phyloP scores from a whole-genome alignment of 2,329 filamentous ascomycete species.

The Pleomassaria siparia region DNA sequence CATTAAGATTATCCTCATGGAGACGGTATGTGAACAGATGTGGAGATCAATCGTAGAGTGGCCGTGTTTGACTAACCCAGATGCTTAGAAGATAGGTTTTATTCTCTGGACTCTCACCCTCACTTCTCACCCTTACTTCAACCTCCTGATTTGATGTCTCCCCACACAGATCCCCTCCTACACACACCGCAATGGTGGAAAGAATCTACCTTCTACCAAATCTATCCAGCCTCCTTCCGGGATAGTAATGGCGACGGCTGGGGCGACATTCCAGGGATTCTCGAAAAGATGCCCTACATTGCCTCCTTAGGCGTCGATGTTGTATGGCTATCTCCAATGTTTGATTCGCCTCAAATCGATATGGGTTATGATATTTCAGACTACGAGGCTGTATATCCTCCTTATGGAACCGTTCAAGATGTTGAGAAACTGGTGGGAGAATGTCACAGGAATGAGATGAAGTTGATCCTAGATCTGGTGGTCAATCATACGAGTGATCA shows the following conservation, averaged over 20 bases:
- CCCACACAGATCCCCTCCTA: slow-evolving; percentile 20
- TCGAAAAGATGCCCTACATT: slow-evolving; percentile 61
- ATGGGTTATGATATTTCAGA: slow-evolving; percentile 73
- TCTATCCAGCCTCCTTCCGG: slow-evolving; percentile 51
- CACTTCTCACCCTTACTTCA: not conserved
- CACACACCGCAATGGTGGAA: slow-evolving; percentile 48
- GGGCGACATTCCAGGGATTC: slow-evolving; percentile 65
- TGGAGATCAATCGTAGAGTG: not conserved
- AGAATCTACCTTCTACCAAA: slow-evolving; percentile 48
- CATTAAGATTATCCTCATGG: not conserved
- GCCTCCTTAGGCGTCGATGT: slow-evolving; percentile 61
- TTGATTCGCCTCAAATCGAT: slow-evolving; percentile 64
- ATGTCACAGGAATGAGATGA: slow-evolving; percentile 65
- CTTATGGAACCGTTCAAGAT: slow-evolving; percentile 68
- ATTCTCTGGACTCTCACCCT: not conserved
- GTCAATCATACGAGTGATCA: slow-evolving; percentile 76
- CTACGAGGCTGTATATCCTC: slow-evolving; percentile 65
- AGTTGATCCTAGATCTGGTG: slow-evolving; percentile 72
- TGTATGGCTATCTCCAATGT: slow-evolving; percentile 69
- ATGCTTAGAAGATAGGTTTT: slow-evolving; percentile 8
- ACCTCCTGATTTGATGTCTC: slow-evolving; percentile 20
- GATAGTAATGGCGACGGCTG: slow-evolving; percentile 61
- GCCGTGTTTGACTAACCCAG: slow-evolving; percentile 2
- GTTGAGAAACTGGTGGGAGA: slow-evolving; percentile 63
- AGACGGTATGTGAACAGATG: not conserved